Conservation (phyloP, 495 filamentous ascomycete genomes). For the Hyaloscypha variabilis region DNA sequence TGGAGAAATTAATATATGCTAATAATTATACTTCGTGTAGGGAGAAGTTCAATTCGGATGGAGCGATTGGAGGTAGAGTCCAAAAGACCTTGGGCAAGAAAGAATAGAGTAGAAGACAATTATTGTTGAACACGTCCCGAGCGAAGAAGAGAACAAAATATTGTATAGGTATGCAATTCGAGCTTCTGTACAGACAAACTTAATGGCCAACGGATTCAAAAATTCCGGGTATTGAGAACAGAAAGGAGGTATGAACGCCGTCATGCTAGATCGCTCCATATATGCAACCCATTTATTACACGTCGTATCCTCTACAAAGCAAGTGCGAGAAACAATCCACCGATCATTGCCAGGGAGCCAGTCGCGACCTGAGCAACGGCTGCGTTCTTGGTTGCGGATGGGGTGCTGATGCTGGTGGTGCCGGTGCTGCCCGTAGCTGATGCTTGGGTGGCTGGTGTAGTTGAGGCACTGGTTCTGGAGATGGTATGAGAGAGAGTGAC, state of each 20-base stretch:
- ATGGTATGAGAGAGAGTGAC: slow-evolving; percentile 12
- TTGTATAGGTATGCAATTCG: background rate
- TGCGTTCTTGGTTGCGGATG: slow-evolving; percentile 14
- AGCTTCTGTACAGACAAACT: background rate
- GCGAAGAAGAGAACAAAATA: background rate
- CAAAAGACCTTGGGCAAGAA: slow-evolving; percentile 16
- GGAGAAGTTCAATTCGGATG: slow-evolving; percentile 12
- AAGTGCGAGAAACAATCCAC: slow-evolving; percentile 26
- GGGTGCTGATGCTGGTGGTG: background rate
- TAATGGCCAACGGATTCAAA: background rate
- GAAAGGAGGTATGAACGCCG: slow-evolving; percentile 3
- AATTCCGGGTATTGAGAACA: slow-evolving; percentile 21
- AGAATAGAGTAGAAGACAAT: background rate
- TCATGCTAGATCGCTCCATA: slow-evolving; percentile 8
- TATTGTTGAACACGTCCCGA: background rate
- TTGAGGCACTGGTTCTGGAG: background rate
- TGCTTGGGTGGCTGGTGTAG: background rate
- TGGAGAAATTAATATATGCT: background rate
- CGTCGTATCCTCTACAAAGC: slow-evolving; percentile 22
- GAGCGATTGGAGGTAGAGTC: slow-evolving; percentile 1
- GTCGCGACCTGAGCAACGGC: slow-evolving; percentile 21
- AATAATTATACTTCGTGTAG: background rate
- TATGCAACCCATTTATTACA: slow-evolving; percentile 5
- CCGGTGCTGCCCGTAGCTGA: slow-evolving; percentile 1
- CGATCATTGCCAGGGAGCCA: slow-evolving; percentile 24